Conservation (phyloP, 1,284 basidiomycete species). For the Cutaneotrichosporon sp. region DNA sequence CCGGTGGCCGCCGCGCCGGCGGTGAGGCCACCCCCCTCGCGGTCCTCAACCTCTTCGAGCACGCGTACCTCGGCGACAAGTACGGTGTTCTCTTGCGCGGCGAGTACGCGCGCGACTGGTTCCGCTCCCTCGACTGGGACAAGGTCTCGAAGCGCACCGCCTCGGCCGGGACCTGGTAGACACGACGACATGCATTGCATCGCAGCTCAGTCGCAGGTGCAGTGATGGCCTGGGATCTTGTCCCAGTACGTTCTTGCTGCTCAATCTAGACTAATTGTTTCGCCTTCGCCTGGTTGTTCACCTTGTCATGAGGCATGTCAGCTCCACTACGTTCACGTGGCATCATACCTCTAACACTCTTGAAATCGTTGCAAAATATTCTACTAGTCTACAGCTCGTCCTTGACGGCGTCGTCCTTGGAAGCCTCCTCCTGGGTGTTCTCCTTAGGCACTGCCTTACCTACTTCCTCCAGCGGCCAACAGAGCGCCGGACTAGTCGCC, state of each 20-base stretch:
- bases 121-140: slow-evolving; percentile 83
- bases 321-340: no score
- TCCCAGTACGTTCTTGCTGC: neutral
- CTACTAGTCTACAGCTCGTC: slow-evolving; percentile 37
- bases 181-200: slow-evolving; percentile 24
- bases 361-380: neutral
- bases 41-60: slow-evolving; percentile 83
- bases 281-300: no score
- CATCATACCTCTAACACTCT: neutral
- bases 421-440: slow-evolving; percentile 4
- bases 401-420: slow-evolving; percentile 43
- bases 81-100: slow-evolving; percentile 95
- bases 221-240: neutral
- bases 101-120: slow-evolving; percentile 84
- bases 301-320: no score
- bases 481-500: slow-evolving; percentile 84
- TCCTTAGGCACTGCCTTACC: neutral
- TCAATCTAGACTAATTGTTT: no score
- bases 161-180: slow-evolving; percentile 18
- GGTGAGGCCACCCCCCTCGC: slow-evolving; percentile 54
- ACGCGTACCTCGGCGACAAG: slow-evolving; percentile 82
- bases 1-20: slow-evolving; percentile 2
- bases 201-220: slow-evolving; percentile 9
- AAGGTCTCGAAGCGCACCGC: slow-evolving; percentile 56
- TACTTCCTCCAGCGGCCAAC: slow-evolving; percentile 60